Evolutionary conservation across 2,329 filamentous ascomycete species (phyloP).

Genomic region (Xylaria sp.): DNA sequence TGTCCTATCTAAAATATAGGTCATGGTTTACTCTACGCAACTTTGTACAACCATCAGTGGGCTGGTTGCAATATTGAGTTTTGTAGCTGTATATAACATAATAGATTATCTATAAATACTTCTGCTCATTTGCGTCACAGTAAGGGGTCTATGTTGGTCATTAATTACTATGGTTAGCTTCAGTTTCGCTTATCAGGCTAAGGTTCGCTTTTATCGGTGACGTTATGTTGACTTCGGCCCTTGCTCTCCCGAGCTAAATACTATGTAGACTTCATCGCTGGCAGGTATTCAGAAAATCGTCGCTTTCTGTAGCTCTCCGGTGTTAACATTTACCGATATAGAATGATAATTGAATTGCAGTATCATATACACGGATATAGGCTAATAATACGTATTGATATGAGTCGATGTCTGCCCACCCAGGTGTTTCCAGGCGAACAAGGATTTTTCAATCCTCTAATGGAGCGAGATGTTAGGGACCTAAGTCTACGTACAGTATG

Average conservation of each 20-base stretch:
- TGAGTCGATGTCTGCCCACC: slow-evolving; percentile 3
- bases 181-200: neutral
- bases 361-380: neutral
- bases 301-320: neutral
- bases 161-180: neutral
- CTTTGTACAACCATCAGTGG: too few species aligned
- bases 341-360: neutral
- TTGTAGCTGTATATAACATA: neutral
- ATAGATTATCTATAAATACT: neutral
- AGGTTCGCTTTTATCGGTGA: neutral
- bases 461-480: neutral
- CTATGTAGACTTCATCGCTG: too few species aligned
- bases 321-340: slow-evolving; percentile 2
- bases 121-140: too few species aligned
- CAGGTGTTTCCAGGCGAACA: neutral
- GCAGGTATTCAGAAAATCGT: neutral
- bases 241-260: slow-evolving; percentile 29
- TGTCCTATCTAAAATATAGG: neutral
- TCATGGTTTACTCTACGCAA: neutral
- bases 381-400: neutral
- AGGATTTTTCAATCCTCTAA: neutral
- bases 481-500: neutral
- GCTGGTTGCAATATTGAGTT: neutral
- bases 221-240: slow-evolving; percentile 14
- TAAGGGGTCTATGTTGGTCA: too few species aligned